Conservation (phyloP, 2,329 filamentous ascomycete species). For the Lecanicillium sp. region DNA sequence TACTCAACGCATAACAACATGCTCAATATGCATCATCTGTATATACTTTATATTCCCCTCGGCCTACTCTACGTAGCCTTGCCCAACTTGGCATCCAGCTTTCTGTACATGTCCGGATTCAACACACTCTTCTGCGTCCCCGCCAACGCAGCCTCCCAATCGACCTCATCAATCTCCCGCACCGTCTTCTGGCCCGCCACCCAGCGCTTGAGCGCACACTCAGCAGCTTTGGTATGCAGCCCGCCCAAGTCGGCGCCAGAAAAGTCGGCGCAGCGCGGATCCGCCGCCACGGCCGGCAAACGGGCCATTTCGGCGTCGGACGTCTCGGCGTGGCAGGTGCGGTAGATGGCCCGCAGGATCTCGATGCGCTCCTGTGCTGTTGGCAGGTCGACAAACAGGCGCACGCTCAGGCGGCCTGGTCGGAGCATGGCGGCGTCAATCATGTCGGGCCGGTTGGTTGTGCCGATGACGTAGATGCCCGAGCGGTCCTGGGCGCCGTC, state of each 20-base stretch:
- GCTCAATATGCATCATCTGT: too few relatives aligned
- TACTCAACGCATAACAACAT: too few relatives aligned
- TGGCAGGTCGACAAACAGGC: conserved; percentile 85
- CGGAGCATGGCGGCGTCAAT: conserved; percentile 94
- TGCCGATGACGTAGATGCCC: conserved; percentile 90
- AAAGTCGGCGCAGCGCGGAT: conserved; percentile 63
- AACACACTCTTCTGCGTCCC: conserved; percentile 42
- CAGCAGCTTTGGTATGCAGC: conserved; percentile 38
- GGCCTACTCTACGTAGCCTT: conserved; percentile 11
- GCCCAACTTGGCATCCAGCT: conserved; percentile 22
- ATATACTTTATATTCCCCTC: too few relatives aligned
- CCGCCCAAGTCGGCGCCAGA: conserved; percentile 57
- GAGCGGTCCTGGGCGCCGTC: conserved; percentile 74
- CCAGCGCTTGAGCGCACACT: conserved; percentile 36
- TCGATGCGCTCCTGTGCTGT: conserved; percentile 71
- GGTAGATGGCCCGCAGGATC: conserved; percentile 65
- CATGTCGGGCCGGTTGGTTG: conserved; percentile 91
- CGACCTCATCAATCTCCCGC: conserved; percentile 24
- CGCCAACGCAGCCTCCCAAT: conserved; percentile 45
- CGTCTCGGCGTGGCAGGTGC: conserved; percentile 28
- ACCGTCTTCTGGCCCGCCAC: conserved; percentile 18
- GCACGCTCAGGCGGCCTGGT: conserved; percentile 78
- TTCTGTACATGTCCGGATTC: conserved; percentile 34
- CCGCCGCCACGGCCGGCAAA: conserved; percentile 57
- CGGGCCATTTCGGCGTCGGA: conserved; percentile 39